Base-by-base conservation (phyloP, 2,329 filamentous ascomycete species). In the Aspergillus calidoustus region DNA sequence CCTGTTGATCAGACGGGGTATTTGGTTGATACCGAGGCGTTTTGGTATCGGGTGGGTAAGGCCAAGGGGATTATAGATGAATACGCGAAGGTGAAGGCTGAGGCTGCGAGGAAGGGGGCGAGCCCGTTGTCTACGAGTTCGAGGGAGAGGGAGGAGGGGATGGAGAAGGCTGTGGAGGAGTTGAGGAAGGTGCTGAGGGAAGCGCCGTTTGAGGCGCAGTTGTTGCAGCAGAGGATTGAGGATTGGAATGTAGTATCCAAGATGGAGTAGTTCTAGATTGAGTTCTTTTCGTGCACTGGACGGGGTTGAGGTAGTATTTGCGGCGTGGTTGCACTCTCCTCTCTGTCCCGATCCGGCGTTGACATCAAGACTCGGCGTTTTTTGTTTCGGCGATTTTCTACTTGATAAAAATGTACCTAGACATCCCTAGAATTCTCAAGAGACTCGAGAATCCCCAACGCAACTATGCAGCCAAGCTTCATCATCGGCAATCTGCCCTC, bases 1-100 rank as follows among this genome's bases (percentile, higher is more conserved):
- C 65, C 65, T 15, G 53, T 72, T 8, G 52, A 67, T 7, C 60
- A 74, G 23, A 72, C 71, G 6, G 62, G 57, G 11, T 71, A 71
- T 53, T 30, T 59, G 13, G 57, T 61, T 2, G 54, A 66, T 38
- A 69, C 68, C 1, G 52, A 28, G 3, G 57, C 51, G 13, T 74
- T 71, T 44, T 74, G 71, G 71, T 49, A 57, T 0, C 63, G 61
- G 50, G 54, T 69, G 9, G 56, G 51, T 3, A 43, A 23, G 6
- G 60, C 60, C 4, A 60, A 44, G n/a, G 17, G 31, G 19, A 28
- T 51, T 15, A 56, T 63, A 13, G 5, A 25, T 6, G 7, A 28
- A 17, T 54, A 19, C 19, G 60, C 54, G 25, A 57, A 54, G 30
- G 7, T 17, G 48, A 13, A 41, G 7, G 49, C 48, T 15, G 13